Conservation (phyloP, 2,329 filamentous ascomycete species). For the Mycosphaerelloides madeirae region DNA sequence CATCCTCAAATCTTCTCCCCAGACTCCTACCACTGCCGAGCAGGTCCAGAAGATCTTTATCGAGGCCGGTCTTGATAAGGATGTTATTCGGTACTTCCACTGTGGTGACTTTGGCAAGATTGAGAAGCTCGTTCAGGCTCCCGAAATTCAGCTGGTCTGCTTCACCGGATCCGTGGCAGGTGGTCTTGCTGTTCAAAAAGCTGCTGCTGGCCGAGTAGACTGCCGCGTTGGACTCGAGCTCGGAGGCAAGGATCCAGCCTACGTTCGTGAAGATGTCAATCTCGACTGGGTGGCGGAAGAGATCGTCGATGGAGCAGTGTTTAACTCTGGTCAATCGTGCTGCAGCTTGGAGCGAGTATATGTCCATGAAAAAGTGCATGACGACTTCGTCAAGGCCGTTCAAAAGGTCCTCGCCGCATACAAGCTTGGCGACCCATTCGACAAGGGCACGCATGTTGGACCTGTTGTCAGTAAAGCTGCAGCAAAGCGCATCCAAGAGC, state of each 20-base stretch:
- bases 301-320: slow-evolving; percentile 91
- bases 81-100: slow-evolving; percentile 90
- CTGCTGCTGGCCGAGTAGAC: slow-evolving; percentile 71
- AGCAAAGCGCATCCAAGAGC: slow-evolving; percentile 68
- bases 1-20: slow-evolving; percentile 89
- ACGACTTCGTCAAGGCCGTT: slow-evolving; percentile 71
- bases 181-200: slow-evolving; percentile 78
- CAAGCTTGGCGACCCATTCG: slow-evolving; percentile 80
- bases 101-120: slow-evolving; percentile 73
- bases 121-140: slow-evolving; percentile 71
- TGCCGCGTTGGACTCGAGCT: slow-evolving; percentile 86
- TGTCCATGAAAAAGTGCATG: slow-evolving; percentile 78
- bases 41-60: slow-evolving; percentile 71
- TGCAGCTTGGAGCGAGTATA: slow-evolving; percentile 91
- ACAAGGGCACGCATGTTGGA: slow-evolving; percentile 74
- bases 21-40: slow-evolving; percentile 89
- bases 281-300: slow-evolving; percentile 86
- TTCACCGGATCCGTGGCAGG: slow-evolving; percentile 92
- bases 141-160: slow-evolving; percentile 74
- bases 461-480: slow-evolving; percentile 81
- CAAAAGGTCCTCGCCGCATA: slow-evolving; percentile 75
- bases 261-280: slow-evolving; percentile 80
- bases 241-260: slow-evolving; percentile 91
- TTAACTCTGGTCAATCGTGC: slow-evolving; percentile 98
- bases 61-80: slow-evolving; percentile 73